Conservation (phyloP, 306 rosid species). For the Cicer arietinum region DNA sequence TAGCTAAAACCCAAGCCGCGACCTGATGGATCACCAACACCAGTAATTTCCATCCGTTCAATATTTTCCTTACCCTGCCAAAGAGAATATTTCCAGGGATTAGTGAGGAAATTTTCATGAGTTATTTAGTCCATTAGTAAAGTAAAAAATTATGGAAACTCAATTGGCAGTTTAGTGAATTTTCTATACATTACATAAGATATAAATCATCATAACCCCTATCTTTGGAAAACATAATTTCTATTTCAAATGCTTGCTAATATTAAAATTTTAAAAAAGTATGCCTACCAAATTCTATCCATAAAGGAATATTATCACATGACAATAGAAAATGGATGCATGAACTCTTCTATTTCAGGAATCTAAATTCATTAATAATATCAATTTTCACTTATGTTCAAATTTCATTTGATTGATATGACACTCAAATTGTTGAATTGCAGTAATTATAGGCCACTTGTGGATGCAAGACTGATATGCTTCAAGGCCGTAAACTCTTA, state of each 20-base stretch:
- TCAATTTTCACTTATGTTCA: background rate
- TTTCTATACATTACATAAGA: background rate
- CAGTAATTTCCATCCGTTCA: slow-evolving; percentile 92
- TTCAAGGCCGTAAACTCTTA: background rate
- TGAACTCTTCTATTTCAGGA: slow-evolving; percentile 7
- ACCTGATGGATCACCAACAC: slow-evolving; percentile 98
- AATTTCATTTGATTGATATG: slow-evolving; percentile 31
- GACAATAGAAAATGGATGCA: slow-evolving; percentile 15
- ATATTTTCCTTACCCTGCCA: slow-evolving; percentile 89
- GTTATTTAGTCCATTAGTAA: slow-evolving; percentile 34
- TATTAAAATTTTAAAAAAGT: background rate
- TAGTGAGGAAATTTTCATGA: background rate
- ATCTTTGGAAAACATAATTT: slow-evolving; percentile 14
- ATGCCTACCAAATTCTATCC: slow-evolving; percentile 19
- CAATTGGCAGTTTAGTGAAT: background rate
- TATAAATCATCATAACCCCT: background rate
- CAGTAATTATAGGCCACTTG: background rate
- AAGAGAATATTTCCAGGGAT: background rate
- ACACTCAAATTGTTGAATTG: background rate
- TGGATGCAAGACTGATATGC: background rate
- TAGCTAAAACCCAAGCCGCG: slow-evolving; percentile 95
- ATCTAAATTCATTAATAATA: slow-evolving; percentile 26
- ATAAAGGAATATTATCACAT: slow-evolving; percentile 10
- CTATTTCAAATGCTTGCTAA: background rate
- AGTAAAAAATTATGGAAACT: slow-evolving; percentile 3